Evolutionary conservation across 768 basidiomycete species (phyloP).

Genomic region (Pisolithus microcarpus): DNA sequence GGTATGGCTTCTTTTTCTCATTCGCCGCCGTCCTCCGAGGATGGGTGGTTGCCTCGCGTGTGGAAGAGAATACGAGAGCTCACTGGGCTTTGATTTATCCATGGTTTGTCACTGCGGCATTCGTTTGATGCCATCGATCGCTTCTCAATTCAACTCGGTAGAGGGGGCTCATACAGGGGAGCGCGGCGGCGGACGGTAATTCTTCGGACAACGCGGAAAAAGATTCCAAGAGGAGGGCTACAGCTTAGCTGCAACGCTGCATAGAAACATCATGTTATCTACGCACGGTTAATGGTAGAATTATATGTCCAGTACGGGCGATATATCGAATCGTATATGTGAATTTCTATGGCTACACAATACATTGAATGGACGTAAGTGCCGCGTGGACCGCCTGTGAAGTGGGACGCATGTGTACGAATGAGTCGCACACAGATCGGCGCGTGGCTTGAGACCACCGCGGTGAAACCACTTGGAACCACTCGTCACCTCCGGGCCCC

Average conservation of each 20-base stretch:
- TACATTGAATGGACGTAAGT: conserved; percentile 1
- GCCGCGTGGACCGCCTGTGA: background rate
- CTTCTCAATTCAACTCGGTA: conserved; percentile 28
- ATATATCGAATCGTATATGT: conserved; percentile 10
- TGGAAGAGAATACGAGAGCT: conserved; percentile 64
- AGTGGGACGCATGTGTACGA: too few relatives aligned
- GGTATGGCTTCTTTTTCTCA: conserved; percentile 71
- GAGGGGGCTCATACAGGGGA: conserved; percentile 13
- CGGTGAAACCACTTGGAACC: too few relatives aligned
- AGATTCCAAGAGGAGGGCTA: conserved; percentile 45
- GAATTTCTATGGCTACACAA: too few relatives aligned
- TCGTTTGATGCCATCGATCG: conserved; percentile 15
- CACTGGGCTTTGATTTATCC: conserved; percentile 61
- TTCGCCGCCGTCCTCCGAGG: conserved; percentile 44
- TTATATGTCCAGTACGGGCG: background rate
- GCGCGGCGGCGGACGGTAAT: conserved; percentile 21
- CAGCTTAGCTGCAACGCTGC: conserved; percentile 28
- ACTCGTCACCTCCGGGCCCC: too few relatives aligned
- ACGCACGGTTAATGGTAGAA: conserved; percentile 7
- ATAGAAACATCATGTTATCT: conserved; percentile 25
- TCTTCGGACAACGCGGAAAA: conserved; percentile 36
- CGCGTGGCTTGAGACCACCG: conserved; percentile 1
- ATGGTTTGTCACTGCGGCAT: conserved; percentile 35
- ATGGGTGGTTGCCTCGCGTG: conserved; percentile 63
- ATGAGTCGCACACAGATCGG: background rate